Percentiles rank a stretch among this genome's conserved stretches.
These are phyloP conservation scores for Euclidium syriacum DNA, from an alignment of 345 rosid species.

Conservation along the genomic window DNA sequence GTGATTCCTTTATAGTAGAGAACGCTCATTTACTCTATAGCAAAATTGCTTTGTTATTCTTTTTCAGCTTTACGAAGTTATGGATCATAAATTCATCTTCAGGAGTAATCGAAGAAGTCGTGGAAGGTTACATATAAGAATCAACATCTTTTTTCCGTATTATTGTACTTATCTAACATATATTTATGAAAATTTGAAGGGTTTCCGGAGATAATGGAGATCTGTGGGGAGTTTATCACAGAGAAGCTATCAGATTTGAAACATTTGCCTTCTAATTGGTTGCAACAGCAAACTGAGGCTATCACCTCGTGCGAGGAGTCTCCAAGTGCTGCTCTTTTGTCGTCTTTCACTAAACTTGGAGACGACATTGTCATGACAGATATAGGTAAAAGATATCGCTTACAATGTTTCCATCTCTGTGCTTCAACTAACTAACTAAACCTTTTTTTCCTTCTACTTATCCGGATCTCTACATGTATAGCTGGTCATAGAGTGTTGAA, in stretches of 20 bases:
- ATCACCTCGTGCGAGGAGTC: constrained; percentile 30
- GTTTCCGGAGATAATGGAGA: constrained; percentile 45
- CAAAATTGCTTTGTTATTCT: constrained; percentile 10
- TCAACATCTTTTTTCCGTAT: background rate
- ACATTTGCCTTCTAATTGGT: constrained; percentile 48
- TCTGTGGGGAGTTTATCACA: constrained; percentile 42
- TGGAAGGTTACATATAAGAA: constrained; percentile 48
- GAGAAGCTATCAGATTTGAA: constrained; percentile 62
- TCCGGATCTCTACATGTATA: constrained; percentile 10
- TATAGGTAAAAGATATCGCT: constrained; percentile 41
- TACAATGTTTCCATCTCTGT: constrained; percentile 8
- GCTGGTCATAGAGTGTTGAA: constrained; percentile 76
- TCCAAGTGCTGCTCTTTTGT: constrained; percentile 44
- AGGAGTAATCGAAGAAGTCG: constrained; percentile 59
- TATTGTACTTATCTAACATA: constrained; percentile 27
- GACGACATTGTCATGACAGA: constrained; percentile 54
- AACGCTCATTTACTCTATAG: background rate
- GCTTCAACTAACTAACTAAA: background rate
- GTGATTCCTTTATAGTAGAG: background rate
- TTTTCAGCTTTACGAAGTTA: constrained; percentile 66
- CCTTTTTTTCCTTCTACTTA: background rate
- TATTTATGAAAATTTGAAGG: constrained; percentile 39
- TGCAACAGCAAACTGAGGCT: constrained; percentile 44
- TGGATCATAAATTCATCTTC: constrained; percentile 71
- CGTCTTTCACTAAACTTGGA: constrained; percentile 51